phyloP scores from a whole-genome alignment of 768 basidiomycete species.

The Ephemerocybe angulata region DNA sequence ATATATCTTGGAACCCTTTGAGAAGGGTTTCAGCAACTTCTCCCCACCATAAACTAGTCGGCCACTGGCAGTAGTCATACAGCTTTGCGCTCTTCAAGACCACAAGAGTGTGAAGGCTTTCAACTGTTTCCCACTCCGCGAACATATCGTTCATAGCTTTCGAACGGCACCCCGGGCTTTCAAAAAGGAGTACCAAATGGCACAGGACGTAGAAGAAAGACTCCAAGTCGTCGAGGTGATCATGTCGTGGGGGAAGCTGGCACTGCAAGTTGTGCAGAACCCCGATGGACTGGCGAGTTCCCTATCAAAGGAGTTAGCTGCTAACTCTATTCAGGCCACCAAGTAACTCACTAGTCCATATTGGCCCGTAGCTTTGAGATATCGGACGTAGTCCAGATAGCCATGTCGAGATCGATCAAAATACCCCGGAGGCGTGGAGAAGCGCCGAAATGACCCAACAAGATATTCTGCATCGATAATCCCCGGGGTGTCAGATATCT shows the following conservation, averaged over 20 bases:
- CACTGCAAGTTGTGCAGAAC: not conserved
- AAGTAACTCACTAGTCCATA: not conserved
- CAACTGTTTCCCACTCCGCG: too few relatives aligned
- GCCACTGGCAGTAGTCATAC: too few relatives aligned
- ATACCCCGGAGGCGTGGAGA: constrained; percentile 6
- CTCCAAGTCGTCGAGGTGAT: constrained; percentile 4
- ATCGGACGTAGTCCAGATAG: not conserved
- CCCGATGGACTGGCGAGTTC: not conserved
- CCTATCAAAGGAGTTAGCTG: too few relatives aligned
- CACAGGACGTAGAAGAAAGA: constrained; percentile 4
- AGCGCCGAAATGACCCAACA: constrained; percentile 2
- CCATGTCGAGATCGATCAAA: constrained; percentile 16
- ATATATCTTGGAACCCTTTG: too few relatives aligned
- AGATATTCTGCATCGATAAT: constrained; percentile 12
- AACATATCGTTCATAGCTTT: too few relatives aligned
- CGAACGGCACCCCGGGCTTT: too few relatives aligned
- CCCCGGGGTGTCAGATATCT: constrained; percentile 11
- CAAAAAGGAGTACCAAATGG: not conserved
- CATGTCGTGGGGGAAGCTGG: not conserved
- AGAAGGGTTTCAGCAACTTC: too few relatives aligned
- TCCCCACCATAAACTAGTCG: too few relatives aligned
- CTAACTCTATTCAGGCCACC: not conserved
- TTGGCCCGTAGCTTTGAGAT: not conserved
- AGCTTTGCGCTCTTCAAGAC: too few relatives aligned
- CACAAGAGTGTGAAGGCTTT: too few relatives aligned